A percentile compares a stretch with the other conserved stretches of the same genome.
Evolutionary conservation across 306 rosid species (phyloP).

Genomic region (Dalbergia cochinchinensis): DNA sequence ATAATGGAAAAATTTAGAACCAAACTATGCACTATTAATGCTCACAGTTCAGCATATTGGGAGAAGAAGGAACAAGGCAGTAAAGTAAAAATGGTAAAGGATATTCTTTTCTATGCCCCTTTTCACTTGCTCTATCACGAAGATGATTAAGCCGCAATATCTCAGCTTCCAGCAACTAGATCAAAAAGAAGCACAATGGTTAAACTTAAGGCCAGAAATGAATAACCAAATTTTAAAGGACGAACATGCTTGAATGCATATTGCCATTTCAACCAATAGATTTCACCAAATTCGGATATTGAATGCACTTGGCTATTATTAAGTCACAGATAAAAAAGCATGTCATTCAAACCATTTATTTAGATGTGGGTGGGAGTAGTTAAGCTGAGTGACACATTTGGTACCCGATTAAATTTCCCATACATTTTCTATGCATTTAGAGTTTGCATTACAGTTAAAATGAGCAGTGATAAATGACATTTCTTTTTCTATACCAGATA

Average conservation of each 20-base stretch:
- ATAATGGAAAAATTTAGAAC: constrained; percentile 38
- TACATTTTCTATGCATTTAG: constrained; percentile 21
- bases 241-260: constrained; percentile 22
- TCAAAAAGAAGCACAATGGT: constrained; percentile 42
- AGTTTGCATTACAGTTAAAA: constrained; percentile 21
- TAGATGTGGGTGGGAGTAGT: constrained; percentile 7
- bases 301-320: constrained; percentile 26
- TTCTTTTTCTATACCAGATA: constrained; percentile 20
- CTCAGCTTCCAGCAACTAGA: constrained; percentile 80
- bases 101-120: constrained; percentile 91
- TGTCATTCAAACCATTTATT: constrained; percentile 21
- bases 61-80: constrained; percentile 1
- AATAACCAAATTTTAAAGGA: constrained; percentile 39
- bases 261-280: constrained; percentile 20
- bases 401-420: constrained; percentile 13
- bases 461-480: constrained; percentile 29
- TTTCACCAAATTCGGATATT: constrained; percentile 5
- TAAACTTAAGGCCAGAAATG: constrained; percentile 27
- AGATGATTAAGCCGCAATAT: constrained; percentile 72
- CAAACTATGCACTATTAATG: constrained; percentile 14
- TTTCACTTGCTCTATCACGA: constrained; percentile 87
- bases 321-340: constrained; percentile 14
- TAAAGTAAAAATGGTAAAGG: constrained; percentile 63
- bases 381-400: background rate
- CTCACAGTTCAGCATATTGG: constrained; percentile 18